These are phyloP conservation scores for Exserohilum rostratum DNA, from an alignment of 2,329 filamentous ascomycete species.

Conservation along the genomic window DNA sequence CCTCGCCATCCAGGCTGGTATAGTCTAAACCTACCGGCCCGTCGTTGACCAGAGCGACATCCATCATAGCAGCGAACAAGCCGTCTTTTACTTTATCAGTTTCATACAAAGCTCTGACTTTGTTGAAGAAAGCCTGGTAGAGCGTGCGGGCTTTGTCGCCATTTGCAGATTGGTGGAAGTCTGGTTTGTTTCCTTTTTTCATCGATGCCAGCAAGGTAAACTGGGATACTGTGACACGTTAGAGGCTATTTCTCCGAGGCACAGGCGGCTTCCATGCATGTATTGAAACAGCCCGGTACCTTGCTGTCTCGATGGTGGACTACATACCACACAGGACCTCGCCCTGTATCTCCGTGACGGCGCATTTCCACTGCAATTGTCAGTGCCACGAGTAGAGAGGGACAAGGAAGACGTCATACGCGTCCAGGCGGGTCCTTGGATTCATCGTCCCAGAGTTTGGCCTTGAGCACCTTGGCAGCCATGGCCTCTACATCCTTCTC, in stretches of 20 bases:
- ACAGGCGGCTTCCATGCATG: not conserved
- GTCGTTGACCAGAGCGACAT: constrained; percentile 91
- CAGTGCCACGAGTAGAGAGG: constrained; percentile 14
- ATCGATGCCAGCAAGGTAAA: constrained; percentile 92
- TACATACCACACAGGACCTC: constrained; percentile 89
- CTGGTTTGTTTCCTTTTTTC: constrained; percentile 95
- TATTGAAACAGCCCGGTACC: not conserved
- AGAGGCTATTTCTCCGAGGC: constrained; percentile 14
- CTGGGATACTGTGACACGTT: constrained; percentile 76
- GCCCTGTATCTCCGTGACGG: constrained; percentile 83
- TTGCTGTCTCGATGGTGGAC: not conserved
- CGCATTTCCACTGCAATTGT: constrained; percentile 78
- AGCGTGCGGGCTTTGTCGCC: constrained; percentile 78
- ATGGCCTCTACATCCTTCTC: constrained; percentile 84
- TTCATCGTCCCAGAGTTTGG: constrained; percentile 90
- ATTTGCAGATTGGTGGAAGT: constrained; percentile 87
- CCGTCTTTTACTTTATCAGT: constrained; percentile 85
- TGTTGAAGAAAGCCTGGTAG: constrained; percentile 82
- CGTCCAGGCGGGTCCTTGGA: constrained; percentile 61
- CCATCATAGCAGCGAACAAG: constrained; percentile 99
- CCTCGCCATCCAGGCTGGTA: constrained; percentile 62
- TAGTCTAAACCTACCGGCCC: constrained; percentile 70
- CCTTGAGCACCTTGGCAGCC: constrained; percentile 84
- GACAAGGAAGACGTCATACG: constrained; percentile 53
- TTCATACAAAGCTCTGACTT: constrained; percentile 74